Base-by-base conservation (phyloP, 768 basidiomycete genomes). In the Rubroboletus satanas region DNA sequence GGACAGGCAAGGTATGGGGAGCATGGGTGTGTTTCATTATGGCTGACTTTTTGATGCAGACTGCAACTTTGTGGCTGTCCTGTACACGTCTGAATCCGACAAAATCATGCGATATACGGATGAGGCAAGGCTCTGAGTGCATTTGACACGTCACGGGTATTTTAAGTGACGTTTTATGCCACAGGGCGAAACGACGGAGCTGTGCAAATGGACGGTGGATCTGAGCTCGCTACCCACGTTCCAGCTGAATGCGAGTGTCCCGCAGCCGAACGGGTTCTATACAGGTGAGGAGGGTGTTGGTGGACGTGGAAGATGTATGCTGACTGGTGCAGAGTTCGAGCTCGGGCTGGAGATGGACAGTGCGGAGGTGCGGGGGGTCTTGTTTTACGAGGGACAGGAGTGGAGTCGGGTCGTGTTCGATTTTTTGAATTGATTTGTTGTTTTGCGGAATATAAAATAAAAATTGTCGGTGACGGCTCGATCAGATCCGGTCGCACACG, bases 151-250 rank as follows among this genome's bases (percentile, higher is more conserved):
- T 56, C 56, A 56, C 52, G 55, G 32, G 48, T 38, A 41, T 7
- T 44, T 44, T 23, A 26, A 53, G 26, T 73, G 64, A 71, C 67
- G 56, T 56, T 57, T 59, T 63, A 44, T 60, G 51, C 53, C 49
- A 54, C 57, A 80, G 78, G 88, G 88, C 29, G 88, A 88, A 64
- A 84, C 82, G 4, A 73, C 67, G 56, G 88, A 90, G 66, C 71
- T 90, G 45, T 90, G 88, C 74, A 86, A 88, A 72, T 93, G 91
- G 91, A 92, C 87, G 10, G 90, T 93, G 33, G 87, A 93, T 70
- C 77, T 93, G 48, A 82, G 83, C 41, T 79, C 85, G 26, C 72
- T 93, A 49, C 91, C 91, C 37, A 83, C 83, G 46, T 93, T 92
- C 76, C 85, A 81, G 66, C 82, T 84, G 57, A 85, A 87, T 60